Conservation (phyloP, 2,329 filamentous ascomycete genomes). For the Drechslerella stenobrocha region DNA sequence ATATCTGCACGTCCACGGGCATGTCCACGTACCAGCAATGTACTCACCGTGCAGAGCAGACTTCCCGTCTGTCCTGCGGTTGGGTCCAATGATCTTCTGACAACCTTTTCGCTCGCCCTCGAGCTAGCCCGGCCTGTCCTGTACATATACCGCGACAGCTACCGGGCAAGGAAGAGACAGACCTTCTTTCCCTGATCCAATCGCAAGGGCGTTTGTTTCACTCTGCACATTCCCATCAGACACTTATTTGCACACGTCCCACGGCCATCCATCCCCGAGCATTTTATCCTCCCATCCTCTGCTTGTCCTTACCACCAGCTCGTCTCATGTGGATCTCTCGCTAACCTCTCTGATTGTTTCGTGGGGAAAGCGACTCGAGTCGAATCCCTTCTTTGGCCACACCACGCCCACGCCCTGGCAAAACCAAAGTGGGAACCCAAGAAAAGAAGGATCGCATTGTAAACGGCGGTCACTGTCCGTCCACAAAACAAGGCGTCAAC, state of each 20-base stretch:
- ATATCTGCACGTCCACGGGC: no score
- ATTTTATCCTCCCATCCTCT: conserved; percentile 18
- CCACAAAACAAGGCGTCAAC: background rate
- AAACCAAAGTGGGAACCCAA: conserved; percentile 4
- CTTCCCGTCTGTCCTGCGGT: conserved; percentile 42
- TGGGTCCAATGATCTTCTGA: conserved; percentile 49
- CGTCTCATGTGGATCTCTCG: conserved; percentile 17
- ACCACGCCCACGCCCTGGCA: background rate
- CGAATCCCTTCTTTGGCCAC: conserved; percentile 8
- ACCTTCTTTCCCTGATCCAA: conserved; percentile 28
- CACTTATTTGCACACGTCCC: conserved; percentile 19
- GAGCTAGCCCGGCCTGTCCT: background rate
- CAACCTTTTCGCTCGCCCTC: conserved; percentile 12
- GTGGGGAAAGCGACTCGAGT: conserved; percentile 39
- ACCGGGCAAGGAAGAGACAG: background rate
- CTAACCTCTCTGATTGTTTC: conserved; percentile 33
- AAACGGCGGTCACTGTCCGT: background rate
- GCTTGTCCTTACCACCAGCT: background rate
- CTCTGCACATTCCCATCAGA: conserved; percentile 43
- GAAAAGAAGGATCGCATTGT: background rate
- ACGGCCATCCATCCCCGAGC: conserved; percentile 29
- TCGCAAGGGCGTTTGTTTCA: conserved; percentile 23
- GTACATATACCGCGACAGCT: background rate
- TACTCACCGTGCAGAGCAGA: background rate
- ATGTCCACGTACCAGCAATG: conserved; percentile 1